These are phyloP conservation scores for Rhynchospora pubera DNA, from an alignment of 176 grass and related monocot species.

Conservation along the genomic window DNA sequence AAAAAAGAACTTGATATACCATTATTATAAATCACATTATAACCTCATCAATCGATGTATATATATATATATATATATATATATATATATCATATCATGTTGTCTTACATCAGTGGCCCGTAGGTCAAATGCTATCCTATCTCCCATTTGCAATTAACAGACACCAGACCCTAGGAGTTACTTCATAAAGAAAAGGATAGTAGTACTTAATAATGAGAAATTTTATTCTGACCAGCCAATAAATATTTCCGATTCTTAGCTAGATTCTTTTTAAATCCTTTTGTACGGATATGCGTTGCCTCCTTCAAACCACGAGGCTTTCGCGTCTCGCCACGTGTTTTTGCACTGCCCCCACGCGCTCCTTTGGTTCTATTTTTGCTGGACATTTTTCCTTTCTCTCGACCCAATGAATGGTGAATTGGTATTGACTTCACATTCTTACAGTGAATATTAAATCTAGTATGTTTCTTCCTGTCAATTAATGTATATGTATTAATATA, in stretches of 20 bases:
- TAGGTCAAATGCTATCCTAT: not conserved
- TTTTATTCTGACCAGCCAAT: not conserved
- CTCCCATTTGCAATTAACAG: not conserved
- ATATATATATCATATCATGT: not conserved
- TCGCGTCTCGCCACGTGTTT: not conserved
- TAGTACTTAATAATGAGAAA: not conserved
- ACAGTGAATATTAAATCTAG: no score
- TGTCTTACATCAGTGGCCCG: not conserved
- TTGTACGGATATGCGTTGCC: not conserved
- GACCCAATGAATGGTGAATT: no score
- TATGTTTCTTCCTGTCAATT: no score
- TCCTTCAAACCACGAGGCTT: not conserved
- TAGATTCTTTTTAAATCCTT: not conserved
- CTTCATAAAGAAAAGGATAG: not conserved
- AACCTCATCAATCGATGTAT: not conserved
- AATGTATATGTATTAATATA: no score
- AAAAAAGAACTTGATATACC: no score
- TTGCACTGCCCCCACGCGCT: not conserved
- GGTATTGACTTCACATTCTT: no score
- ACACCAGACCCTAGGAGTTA: not conserved
- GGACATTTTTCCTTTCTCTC: not conserved
- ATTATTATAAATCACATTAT: not conserved
- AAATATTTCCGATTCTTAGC: not conserved
- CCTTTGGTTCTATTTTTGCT: not conserved
- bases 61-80: no score